A percentile compares a stretch with the other conserved stretches of the same genome.
These are phyloP conservation scores for Larix kaempferi DNA, from an alignment of 75 land plant species.

Conservation along the genomic window DNA sequence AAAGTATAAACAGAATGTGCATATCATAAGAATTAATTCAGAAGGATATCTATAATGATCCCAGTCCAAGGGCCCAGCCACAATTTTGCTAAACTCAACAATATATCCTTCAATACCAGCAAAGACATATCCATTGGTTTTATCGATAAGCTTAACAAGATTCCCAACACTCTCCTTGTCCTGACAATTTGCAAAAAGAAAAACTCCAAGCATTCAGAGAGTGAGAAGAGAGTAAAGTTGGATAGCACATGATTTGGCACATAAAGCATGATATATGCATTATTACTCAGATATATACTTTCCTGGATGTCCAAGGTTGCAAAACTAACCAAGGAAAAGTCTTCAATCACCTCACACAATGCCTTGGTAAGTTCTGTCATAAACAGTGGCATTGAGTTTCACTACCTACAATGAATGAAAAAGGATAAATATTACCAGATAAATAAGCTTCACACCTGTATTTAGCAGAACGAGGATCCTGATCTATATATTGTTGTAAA, in stretches of 20 bases:
- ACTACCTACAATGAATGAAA: neutral
- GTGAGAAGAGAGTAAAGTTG: conserved; percentile 11
- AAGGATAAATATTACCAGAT: neutral
- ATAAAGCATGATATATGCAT: neutral
- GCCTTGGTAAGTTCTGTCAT: conserved; percentile 83
- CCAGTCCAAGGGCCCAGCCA: conserved; percentile 82
- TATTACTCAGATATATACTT: neutral
- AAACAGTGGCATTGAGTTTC: neutral
- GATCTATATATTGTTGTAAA: conserved; percentile 69
- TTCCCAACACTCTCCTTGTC: conserved; percentile 95
- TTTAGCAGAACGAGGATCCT: conserved; percentile 89
- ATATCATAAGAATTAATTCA: neutral
- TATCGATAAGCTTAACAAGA: conserved; percentile 89
- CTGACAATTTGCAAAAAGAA: conserved; percentile 28
- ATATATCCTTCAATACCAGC: conserved; percentile 77
- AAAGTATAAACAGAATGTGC: neutral
- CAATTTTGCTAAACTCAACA: conserved; percentile 90
- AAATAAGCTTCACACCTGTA: conserved; percentile 59
- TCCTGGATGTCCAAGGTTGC: conserved; percentile 88
- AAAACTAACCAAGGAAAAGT: conserved; percentile 76
- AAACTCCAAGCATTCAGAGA: neutral
- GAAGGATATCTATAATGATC: conserved; percentile 99
- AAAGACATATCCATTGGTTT: conserved; percentile 94
- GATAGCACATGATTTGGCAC: neutral
- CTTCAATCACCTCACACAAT: conserved; percentile 89